Percentiles rank a stretch among this genome's conserved stretches.
These are phyloP conservation scores for Globisporangium yorkense DNA, from an alignment of 352 stramenopile genomes.

Conservation along the genomic window DNA sequence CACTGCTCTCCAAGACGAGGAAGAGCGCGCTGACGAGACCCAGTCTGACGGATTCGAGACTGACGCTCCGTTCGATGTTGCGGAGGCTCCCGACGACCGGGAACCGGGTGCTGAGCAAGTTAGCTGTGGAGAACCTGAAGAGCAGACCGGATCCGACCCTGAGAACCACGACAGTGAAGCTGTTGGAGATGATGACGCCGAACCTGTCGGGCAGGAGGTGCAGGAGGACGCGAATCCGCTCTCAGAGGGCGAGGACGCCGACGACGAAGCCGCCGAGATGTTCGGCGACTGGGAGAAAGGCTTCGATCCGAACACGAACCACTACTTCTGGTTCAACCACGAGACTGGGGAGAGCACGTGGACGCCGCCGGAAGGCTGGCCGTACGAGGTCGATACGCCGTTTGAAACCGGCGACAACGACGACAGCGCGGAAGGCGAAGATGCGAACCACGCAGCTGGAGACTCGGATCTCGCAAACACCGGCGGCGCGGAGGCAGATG, in stretches of 20 bases:
- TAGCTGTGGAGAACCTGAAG: neutral
- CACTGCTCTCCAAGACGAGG: neutral
- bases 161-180: neutral
- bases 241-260: constrained; percentile 39
- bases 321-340: constrained; percentile 90
- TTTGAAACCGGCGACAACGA: constrained; percentile 38
- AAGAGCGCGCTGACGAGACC: neutral
- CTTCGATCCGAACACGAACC: constrained; percentile 72
- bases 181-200: neutral
- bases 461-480: constrained; percentile 6
- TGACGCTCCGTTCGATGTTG: neutral
- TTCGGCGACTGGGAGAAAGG: constrained; percentile 86
- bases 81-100: neutral
- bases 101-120: neutral
- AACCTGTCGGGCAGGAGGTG: neutral
- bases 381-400: constrained; percentile 56
- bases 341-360: constrained; percentile 71
- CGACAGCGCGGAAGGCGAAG: constrained; percentile 13
- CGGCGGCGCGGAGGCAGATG: constrained; percentile 5
- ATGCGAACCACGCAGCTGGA: neutral
- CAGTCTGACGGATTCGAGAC: neutral
- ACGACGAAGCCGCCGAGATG: constrained; percentile 70
- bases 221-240: constrained; percentile 17
- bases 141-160: neutral
- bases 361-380: constrained; percentile 72